phyloP scores from a whole-genome alignment of 2,329 filamentous ascomycete species.

The Fusarium luffae region DNA sequence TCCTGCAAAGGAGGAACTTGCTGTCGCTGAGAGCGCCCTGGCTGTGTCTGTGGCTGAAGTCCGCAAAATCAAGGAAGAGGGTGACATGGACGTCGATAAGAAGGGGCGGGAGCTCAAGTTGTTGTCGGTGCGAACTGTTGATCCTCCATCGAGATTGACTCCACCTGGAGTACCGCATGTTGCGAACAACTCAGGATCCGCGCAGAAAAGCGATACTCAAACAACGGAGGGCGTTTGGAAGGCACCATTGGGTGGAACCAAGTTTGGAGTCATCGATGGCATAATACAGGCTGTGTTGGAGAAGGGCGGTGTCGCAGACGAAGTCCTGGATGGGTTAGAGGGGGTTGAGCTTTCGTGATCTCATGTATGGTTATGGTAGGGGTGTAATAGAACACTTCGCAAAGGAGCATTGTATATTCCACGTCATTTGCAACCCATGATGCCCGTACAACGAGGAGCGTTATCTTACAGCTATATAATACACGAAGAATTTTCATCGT shows the following conservation, averaged over 20 bases:
- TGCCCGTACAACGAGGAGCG: conserved; percentile 17
- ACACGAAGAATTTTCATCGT: conserved; percentile 21
- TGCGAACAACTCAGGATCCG: conserved; percentile 60
- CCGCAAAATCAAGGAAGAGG: conserved; percentile 35
- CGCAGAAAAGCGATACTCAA: conserved; percentile 59
- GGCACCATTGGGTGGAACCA: conserved; percentile 84
- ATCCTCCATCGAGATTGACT: conserved; percentile 78
- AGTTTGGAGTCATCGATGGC: conserved; percentile 75
- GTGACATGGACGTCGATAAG: conserved; percentile 57
- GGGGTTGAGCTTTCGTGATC: conserved; percentile 73
- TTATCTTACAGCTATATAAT: conserved; percentile 36
- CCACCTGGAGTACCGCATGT: conserved; percentile 75
- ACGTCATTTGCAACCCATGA: conserved; percentile 38
- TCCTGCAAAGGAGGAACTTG: conserved; percentile 88
- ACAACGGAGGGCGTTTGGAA: conserved; percentile 83
- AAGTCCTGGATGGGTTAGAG: conserved; percentile 85
- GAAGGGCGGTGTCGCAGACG: conserved; percentile 83
- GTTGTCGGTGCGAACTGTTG: conserved; percentile 76
- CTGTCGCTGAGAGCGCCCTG: conserved; percentile 88
- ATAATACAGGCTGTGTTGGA: conserved; percentile 83
- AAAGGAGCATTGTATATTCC: conserved; percentile 19
- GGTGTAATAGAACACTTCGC: conserved; percentile 9
- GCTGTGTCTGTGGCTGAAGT: conserved; percentile 80
- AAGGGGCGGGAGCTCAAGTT: conserved; percentile 63
- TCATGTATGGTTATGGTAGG: background rate